Conservation (phyloP, 2,329 filamentous ascomycete genomes). For the Curvularia spicifera region DNA sequence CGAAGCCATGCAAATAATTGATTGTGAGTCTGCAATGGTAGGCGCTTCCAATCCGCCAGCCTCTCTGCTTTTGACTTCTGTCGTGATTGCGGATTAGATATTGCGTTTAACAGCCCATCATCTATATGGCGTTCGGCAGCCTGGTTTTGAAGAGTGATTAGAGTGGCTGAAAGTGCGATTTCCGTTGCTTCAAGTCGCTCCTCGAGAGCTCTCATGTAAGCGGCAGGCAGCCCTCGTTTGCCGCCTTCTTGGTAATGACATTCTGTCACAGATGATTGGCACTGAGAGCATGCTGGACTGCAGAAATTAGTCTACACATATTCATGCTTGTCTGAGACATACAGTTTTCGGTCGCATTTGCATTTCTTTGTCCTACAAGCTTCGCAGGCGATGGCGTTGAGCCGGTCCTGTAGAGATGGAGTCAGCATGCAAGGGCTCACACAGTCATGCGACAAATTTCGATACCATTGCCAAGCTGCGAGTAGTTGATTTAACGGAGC, state of each 20-base stretch:
- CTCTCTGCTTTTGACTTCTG: conserved; percentile 33
- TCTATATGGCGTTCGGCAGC: conserved; percentile 4
- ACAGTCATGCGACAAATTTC: not conserved
- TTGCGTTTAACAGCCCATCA: not conserved
- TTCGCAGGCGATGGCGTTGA: conserved; percentile 38
- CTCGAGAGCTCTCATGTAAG: conserved; percentile 36
- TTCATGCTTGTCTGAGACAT: not conserved
- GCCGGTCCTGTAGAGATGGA: not conserved
- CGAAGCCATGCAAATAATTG: conserved; percentile 32
- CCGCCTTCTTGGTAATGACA: conserved; percentile 38
- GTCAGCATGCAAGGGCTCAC: not conserved
- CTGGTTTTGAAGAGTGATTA: conserved; percentile 20
- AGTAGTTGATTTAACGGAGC: not conserved
- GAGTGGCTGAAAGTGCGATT: conserved; percentile 26
- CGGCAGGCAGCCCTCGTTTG: conserved; percentile 35
- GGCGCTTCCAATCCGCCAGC: conserved; percentile 33
- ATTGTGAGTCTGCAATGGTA: conserved; percentile 27
- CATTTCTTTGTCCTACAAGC: conserved; percentile 37
- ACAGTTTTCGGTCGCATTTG: conserved; percentile 37
- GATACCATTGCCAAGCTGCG: not conserved
- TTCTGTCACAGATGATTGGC: conserved; percentile 16
- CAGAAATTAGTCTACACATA: not conserved
- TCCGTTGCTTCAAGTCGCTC: conserved; percentile 35
- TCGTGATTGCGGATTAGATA: not conserved
- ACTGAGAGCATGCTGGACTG: conserved; percentile 38